Percentiles rank a stretch among this genome's conserved stretches.
Evolutionary conservation across 108 stramenopile species (phyloP).

Genomic region (Schizochytrium sp.): DNA sequence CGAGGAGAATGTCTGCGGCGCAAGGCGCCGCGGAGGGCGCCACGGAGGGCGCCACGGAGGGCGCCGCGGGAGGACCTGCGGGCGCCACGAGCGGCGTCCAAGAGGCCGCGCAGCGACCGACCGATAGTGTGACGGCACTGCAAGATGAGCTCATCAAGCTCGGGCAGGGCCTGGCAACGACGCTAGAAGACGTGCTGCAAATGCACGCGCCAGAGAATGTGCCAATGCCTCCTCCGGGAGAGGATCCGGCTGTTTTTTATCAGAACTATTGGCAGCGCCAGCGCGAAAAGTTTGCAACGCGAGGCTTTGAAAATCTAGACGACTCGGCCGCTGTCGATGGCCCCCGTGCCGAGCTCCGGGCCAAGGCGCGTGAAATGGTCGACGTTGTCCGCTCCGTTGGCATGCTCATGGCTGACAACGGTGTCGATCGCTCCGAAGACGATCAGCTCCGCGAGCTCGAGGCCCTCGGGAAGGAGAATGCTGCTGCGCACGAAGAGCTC

Average conservation of each 20-base stretch:
- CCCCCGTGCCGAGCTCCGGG: not conserved
- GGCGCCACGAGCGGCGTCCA: not conserved
- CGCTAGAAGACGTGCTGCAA: not conserved
- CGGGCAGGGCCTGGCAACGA: not conserved
- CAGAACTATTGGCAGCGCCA: not conserved
- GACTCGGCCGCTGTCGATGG: not conserved
- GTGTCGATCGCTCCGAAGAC: not conserved
- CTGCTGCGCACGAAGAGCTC: not conserved
- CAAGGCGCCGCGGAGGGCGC: too few species aligned
- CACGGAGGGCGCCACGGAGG: too few species aligned
- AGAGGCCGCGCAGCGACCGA: not conserved
- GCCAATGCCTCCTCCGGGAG: not conserved
- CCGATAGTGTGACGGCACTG: not conserved
- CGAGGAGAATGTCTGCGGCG: too few species aligned
- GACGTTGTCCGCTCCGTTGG: not conserved
- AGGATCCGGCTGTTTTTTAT: not conserved
- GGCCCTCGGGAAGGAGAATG: not conserved
- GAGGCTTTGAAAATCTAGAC: not conserved
- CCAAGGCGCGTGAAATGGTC: not conserved
- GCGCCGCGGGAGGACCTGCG: not conserved
- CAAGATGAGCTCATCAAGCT: constrained; percentile 14
- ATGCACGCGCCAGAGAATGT: not conserved
- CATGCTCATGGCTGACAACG: not conserved
- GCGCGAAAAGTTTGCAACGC: not conserved
- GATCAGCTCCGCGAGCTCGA: not conserved